phyloP scores from a whole-genome alignment of 2,329 filamentous ascomycete genomes.

The Neopestalotiopsis clavispora region DNA sequence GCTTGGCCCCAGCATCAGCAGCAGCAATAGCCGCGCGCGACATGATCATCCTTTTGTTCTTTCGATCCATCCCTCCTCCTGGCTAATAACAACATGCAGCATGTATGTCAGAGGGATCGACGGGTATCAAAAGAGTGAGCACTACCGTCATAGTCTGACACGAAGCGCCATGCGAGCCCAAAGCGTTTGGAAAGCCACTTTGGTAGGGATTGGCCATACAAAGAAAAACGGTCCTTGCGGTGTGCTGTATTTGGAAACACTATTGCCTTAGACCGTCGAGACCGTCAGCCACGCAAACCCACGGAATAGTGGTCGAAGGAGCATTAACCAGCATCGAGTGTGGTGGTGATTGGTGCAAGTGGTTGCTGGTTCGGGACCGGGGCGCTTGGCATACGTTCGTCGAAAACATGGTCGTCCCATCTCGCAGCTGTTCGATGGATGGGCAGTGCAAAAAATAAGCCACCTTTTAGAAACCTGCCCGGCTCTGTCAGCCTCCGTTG shows the following conservation, averaged over 20 bases:
- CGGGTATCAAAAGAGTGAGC: no score
- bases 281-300: background rate
- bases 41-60: background rate
- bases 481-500: background rate
- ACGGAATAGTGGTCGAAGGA: background rate
- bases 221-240: no score
- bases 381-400: no score
- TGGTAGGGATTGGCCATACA: no score
- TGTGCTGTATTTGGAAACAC: conserved; percentile 2
- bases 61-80: background rate
- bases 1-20: background rate
- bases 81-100: no score
- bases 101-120: no score
- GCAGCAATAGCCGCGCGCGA: background rate
- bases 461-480: background rate
- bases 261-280: background rate
- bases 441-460: background rate
- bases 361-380: no score
- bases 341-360: no score
- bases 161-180: background rate
- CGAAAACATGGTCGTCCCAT: background rate
- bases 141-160: background rate
- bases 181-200: background rate
- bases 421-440: background rate
- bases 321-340: no score